Evolutionary conservation across 441 rosid species (phyloP).

Genomic region (Erodium trifolium): DNA sequence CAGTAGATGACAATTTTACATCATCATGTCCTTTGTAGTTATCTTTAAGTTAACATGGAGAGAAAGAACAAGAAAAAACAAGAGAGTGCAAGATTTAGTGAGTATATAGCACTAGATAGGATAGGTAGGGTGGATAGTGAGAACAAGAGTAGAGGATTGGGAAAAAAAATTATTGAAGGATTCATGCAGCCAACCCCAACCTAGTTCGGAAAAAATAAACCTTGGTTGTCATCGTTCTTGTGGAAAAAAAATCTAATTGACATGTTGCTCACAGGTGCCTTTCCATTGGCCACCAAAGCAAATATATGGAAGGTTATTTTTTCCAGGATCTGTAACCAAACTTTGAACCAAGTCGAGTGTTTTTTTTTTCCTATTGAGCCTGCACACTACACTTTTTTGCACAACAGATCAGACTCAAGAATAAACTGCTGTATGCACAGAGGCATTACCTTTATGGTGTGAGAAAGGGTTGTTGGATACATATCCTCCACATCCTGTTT

Average conservation of each 20-base stretch:
- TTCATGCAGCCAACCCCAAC: not conserved
- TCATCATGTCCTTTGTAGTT: not conserved
- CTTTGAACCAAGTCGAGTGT: not conserved
- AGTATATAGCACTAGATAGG: not conserved
- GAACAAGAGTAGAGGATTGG: not conserved
- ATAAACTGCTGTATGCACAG: not conserved
- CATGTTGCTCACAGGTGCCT: not conserved
- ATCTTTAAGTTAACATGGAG: not conserved
- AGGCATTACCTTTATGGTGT: slow-evolving; percentile 67
- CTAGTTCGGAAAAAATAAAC: not conserved
- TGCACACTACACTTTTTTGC: not conserved
- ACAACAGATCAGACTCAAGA: slow-evolving; percentile 3
- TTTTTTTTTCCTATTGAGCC: not conserved
- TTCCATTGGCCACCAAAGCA: not conserved
- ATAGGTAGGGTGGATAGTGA: not conserved
- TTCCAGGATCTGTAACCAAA: not conserved
- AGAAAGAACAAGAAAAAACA: not conserved
- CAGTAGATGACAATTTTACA: not conserved
- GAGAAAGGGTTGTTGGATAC: slow-evolving; percentile 71
- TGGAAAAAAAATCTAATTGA: not conserved
- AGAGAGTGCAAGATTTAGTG: not conserved
- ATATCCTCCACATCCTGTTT: slow-evolving; percentile 96
- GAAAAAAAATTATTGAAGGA: not conserved
- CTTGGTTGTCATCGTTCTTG: not conserved
- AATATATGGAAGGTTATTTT: not conserved